Evolutionary conservation across 331 rosid species (phyloP), one percentile per base, ranked within the genome.

Genomic region (Rosa hybrid): DNA sequence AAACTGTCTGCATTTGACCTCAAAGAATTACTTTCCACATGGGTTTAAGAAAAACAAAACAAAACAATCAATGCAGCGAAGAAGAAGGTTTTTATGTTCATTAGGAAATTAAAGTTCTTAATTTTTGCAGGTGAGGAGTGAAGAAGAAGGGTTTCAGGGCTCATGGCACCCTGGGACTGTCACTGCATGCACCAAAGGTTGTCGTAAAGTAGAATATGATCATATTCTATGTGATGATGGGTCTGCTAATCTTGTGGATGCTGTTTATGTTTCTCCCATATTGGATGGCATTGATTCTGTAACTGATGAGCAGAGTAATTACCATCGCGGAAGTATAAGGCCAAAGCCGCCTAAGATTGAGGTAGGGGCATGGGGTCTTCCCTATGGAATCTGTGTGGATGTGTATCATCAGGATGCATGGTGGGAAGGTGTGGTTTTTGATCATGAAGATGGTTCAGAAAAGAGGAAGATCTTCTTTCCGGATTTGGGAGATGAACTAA

Each of bases 371-470:
- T 80, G 69, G 77, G 82, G 73, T 39, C 84, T 95, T 84, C 76
- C 76, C 13, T 93, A 83, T 81, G 98, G 97, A 73, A 80, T 88
- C 0, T 95, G 96, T 76, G 94, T 95, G 39, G 99, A 93, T 73
- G 98, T 83, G 38, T 68, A 50, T 75, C 86, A 89, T 62, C 78
- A 60, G 62, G 98, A 95, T 1, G 97, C 92, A 13, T 93, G 98
- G 98, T 91, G 99, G 99, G 98, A 96, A 86, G 98, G 99, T 7
- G 97, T 96, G 27, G 25, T 96, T 30, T 93, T 90, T 65, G 99
- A 96, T 70, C 87, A 70, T 2, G 80, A 71, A 39, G 77, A 88
- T 21, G 97, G 91, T 79, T 74, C 46, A 12, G 76, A 89, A 50
- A 80, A 89, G 80, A 86, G 98, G 79, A 85, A 63, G 68, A 30